Conservation (phyloP, 2,329 filamentous ascomycete genomes). For the Diaporthe sp. region DNA sequence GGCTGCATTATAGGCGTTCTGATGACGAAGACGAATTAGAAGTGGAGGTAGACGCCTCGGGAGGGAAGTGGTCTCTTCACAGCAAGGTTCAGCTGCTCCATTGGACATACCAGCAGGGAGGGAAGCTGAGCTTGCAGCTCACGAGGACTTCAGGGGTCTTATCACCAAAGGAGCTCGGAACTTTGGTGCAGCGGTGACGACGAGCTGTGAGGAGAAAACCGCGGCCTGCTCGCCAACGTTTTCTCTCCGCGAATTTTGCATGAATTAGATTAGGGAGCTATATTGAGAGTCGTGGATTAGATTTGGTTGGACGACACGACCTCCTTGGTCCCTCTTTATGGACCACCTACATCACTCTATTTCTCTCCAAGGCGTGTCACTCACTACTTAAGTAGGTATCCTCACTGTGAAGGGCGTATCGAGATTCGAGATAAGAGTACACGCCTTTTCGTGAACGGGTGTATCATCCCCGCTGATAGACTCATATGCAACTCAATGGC, state of each 20-base stretch:
- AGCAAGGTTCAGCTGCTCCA: neutral
- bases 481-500: no score
- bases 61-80: neutral
- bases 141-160: neutral
- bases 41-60: neutral
- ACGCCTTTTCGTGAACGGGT: no score
- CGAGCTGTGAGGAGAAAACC: neutral
- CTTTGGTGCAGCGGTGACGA: neutral
- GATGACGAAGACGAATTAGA: conserved; percentile 17
- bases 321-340: neutral
- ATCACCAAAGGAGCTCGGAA: conserved; percentile 11
- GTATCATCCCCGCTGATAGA: neutral
- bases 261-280: neutral
- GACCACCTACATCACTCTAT: no score
- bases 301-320: no score
- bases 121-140: neutral
- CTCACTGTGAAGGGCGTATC: neutral
- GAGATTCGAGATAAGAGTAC: neutral
- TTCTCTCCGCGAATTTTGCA: neutral
- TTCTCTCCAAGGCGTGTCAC: no score
- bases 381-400: no score
- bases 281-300: neutral
- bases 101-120: neutral
- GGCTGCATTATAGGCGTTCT: conserved; percentile 22
- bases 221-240: no score